phyloP scores from a whole-genome alignment of 768 basidiomycete species.

The Phlebiopsis flavidoalba region DNA sequence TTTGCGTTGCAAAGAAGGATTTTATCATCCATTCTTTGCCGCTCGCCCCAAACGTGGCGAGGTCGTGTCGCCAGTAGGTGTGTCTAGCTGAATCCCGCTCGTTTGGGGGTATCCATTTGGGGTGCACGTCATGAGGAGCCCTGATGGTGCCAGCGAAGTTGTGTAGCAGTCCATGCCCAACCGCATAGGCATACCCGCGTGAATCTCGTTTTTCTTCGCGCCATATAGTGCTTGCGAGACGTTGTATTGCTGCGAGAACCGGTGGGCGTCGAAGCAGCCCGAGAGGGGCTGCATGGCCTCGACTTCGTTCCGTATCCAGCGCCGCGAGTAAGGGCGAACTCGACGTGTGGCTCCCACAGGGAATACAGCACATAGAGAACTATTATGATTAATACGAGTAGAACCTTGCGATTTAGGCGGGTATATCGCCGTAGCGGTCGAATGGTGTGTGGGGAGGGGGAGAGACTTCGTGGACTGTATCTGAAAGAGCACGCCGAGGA shows the following conservation, averaged over 20 bases:
- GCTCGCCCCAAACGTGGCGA: conserved; percentile 71
- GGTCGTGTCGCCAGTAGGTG: conserved; percentile 92
- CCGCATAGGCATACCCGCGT: conserved; percentile 74
- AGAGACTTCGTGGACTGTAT: conserved; percentile 13
- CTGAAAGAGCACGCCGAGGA: background rate
- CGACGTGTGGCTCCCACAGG: conserved; percentile 80
- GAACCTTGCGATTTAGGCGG: conserved; percentile 15
- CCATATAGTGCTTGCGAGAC: conserved; percentile 59
- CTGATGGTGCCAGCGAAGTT: conserved; percentile 84
- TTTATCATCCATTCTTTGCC: conserved; percentile 85
- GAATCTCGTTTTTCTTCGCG: conserved; percentile 61
- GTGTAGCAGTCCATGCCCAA: conserved; percentile 86
- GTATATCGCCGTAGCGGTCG: conserved; percentile 16
- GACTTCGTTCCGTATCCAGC: conserved; percentile 75
- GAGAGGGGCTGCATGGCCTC: conserved; percentile 55
- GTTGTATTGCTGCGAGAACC: conserved; percentile 64
- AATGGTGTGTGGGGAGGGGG: conserved; percentile 5
- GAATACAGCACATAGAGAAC: conserved; percentile 42
- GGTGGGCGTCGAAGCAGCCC: conserved; percentile 67
- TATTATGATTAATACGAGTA: conserved; percentile 16
- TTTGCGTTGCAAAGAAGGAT: conserved; percentile 92
- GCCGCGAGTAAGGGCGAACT: conserved; percentile 74
- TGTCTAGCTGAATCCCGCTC: conserved; percentile 62
- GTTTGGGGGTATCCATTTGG: conserved; percentile 12
- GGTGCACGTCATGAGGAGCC: conserved; percentile 6